These are phyloP conservation scores for Ogataea trehaloabstinens DNA, from an alignment of 805 yeast species.

Conservation along the genomic window DNA sequence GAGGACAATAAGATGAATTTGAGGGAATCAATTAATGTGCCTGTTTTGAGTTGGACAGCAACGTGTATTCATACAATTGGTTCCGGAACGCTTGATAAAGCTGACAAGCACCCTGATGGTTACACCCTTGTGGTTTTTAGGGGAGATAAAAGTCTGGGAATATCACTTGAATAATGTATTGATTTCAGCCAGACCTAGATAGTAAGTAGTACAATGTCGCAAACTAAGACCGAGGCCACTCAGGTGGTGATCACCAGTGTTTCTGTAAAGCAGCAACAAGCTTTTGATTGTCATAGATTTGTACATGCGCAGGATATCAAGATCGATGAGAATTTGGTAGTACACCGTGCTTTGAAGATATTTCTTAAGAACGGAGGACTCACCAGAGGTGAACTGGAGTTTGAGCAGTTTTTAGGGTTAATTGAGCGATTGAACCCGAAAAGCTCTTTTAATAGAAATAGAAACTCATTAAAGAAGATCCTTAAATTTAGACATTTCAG, in stretches of 20 bases:
- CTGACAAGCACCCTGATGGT: no score
- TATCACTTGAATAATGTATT: no score
- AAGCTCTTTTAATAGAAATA: constrained; percentile 6
- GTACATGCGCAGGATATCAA: constrained; percentile 9
- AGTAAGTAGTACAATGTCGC: background rate
- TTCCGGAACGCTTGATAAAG: no score
- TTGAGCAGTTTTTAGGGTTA: constrained; percentile 7
- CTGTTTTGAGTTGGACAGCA: no score
- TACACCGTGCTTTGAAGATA: constrained; percentile 12
- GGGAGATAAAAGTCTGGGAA: no score
- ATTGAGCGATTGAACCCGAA: constrained; percentile 1
- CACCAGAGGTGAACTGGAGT: constrained; percentile 3
- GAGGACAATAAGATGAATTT: no score
- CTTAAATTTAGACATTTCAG: constrained; percentile 14
- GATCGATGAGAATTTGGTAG: constrained; percentile 13
- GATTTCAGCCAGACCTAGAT: no score
- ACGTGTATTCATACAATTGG: no score
- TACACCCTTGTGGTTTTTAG: no score
- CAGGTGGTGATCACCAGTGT: background rate
- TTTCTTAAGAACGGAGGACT: constrained; percentile 8
- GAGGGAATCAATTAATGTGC: no score
- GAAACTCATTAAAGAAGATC: constrained; percentile 7
- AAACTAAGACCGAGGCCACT: background rate
- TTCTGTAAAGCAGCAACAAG: background rate
- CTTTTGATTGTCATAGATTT: background rate